These are phyloP conservation scores for Amphibolis antarctica DNA, from an alignment of 106 monocot species.

Conservation along the genomic window DNA sequence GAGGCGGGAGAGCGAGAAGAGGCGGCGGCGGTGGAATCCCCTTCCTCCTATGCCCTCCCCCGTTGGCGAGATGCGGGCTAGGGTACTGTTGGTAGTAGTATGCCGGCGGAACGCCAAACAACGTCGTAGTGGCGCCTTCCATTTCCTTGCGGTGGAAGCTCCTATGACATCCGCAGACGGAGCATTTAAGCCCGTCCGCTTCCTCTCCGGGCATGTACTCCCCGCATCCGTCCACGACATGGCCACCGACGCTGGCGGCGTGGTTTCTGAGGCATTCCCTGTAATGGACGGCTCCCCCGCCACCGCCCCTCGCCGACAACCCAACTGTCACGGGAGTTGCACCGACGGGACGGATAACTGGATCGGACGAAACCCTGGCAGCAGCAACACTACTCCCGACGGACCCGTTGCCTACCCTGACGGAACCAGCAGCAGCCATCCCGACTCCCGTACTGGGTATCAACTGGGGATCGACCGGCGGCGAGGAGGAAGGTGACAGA, in stretches of 20 bases:
- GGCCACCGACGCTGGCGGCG: conserved; percentile 26
- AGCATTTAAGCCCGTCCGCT: conserved; percentile 19
- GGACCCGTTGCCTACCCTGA: too few species aligned
- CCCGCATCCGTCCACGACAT: conserved; percentile 35
- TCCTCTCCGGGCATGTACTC: conserved; percentile 26
- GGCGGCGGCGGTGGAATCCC: background rate
- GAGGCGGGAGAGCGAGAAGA: conserved; percentile 5
- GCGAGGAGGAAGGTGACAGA: background rate
- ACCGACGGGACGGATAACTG: background rate
- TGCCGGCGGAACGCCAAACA: background rate
- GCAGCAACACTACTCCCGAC: too few species aligned
- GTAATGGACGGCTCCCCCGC: background rate
- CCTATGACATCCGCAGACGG: conserved; percentile 37
- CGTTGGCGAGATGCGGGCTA: background rate
- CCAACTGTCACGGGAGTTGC: background rate
- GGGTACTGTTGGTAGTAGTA: conserved; percentile 3
- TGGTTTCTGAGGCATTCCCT: conserved; percentile 31
- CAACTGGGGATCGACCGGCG: too few species aligned
- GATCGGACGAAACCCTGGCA: background rate
- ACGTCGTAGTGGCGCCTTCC: background rate
- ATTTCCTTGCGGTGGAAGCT: conserved; percentile 37
- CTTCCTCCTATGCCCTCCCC: background rate
- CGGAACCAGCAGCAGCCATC: background rate
- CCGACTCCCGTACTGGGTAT: background rate
- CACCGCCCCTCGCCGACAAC: background rate